These are phyloP conservation scores for Euphrasia confusa DNA, from an alignment of 257 asterid genomes.

Conservation along the genomic window DNA sequence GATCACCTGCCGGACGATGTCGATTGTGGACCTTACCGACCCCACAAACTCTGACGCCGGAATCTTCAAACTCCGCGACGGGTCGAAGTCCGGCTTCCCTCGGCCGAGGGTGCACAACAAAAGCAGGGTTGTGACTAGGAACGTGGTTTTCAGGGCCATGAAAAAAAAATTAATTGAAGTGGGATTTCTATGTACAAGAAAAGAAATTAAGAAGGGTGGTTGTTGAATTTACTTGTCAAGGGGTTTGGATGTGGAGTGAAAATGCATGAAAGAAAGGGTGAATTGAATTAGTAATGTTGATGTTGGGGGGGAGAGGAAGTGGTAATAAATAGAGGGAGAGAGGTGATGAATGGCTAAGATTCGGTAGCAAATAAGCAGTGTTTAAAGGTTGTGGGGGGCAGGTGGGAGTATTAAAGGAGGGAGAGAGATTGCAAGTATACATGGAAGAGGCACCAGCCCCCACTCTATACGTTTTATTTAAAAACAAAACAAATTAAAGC, in stretches of 20 bases:
- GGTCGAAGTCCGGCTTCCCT: constrained; percentile 11
- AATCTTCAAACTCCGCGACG: constrained; percentile 33
- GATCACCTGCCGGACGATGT: constrained; percentile 31
- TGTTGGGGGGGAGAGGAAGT: constrained; percentile 9
- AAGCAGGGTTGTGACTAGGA: constrained; percentile 4
- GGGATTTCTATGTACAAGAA: not conserved
- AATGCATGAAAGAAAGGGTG: constrained; percentile 25
- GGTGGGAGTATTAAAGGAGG: constrained; percentile 37
- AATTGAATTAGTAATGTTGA: not conserved
- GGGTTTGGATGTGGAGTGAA: not conserved
- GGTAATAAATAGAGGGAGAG: constrained; percentile 19
- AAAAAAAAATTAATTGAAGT: not conserved
- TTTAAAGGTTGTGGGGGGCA: constrained; percentile 32
- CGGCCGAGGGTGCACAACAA: constrained; percentile 7
- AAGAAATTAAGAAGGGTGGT: not conserved
- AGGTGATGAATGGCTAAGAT: constrained; percentile 6
- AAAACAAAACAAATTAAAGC: not conserved
- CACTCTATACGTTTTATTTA: too few relatives aligned
- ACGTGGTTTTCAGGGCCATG: constrained; percentile 21
- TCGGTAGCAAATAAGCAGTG: not conserved
- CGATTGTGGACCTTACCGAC: constrained; percentile 39
- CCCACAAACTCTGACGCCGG: constrained; percentile 49
- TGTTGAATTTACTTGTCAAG: not conserved
- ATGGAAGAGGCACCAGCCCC: not conserved
- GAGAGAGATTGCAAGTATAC: not conserved